Percentiles rank a stretch among this genome's conserved stretches.
Conservation (phyloP, 1,139 yeast genomes). For the Yamadazyma trypodendri region DNA sequence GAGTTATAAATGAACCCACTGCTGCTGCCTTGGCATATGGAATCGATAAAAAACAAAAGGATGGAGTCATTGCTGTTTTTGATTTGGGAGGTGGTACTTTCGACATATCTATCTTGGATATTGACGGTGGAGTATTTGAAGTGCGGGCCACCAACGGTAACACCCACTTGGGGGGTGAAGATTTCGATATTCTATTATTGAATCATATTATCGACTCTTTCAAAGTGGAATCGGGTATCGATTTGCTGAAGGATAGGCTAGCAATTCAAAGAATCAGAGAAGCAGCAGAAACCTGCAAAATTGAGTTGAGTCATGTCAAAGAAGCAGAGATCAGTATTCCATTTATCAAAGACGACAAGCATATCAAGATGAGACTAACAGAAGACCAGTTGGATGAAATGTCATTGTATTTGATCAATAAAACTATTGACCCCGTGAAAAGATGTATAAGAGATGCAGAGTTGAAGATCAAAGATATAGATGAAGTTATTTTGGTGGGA, state of each 20-base stretch:
- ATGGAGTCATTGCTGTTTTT: constrained; percentile 76
- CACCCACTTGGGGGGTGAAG: constrained; percentile 99
- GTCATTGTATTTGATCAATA: constrained; percentile 89
- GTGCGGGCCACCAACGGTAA: constrained; percentile 99
- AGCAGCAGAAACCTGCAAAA: constrained; percentile 99
- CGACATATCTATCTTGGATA: constrained; percentile 94
- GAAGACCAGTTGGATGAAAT: constrained; percentile 92
- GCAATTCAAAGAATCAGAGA: constrained; percentile 99
- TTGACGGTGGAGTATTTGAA: constrained; percentile 98
- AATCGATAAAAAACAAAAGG: constrained; percentile 62
- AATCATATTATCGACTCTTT: constrained; percentile 88
- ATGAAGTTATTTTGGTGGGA: constrained; percentile 97
- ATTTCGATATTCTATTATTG: constrained; percentile 82
- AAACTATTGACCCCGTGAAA: constrained; percentile 95
- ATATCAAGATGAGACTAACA: constrained; percentile 88
- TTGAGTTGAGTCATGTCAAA: constrained; percentile 91
- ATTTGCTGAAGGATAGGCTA: constrained; percentile 91
- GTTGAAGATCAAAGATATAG: constrained; percentile 77
- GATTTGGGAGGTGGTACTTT: constrained; percentile 99
- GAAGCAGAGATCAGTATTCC: constrained; percentile 96
- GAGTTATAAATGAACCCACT: constrained; percentile 63
- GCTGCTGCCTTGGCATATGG: constrained; percentile 67
- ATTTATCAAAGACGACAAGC: constrained; percentile 94
- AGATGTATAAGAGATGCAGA: constrained; percentile 97
- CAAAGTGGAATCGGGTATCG: constrained; percentile 90